Conservation (phyloP, 176 grass and related monocot genomes). For the Cenchrus purpureus region DNA sequence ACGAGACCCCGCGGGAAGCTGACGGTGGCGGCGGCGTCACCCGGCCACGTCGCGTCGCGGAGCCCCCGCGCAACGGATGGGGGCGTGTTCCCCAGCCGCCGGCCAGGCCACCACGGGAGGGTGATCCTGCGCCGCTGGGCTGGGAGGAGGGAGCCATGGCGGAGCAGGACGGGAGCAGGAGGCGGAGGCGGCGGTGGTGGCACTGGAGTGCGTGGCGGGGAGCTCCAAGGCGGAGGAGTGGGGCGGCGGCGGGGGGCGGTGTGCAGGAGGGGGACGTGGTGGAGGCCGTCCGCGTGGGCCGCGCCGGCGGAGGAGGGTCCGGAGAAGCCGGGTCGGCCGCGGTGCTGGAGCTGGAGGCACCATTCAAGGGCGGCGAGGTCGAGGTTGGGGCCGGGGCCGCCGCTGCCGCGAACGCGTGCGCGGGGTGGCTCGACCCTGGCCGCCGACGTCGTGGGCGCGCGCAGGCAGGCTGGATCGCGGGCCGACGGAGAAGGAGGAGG, state of each 20-base stretch:
- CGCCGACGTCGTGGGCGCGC: too few relatives aligned
- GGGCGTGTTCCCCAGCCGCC: too few relatives aligned
- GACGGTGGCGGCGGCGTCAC: too few relatives aligned
- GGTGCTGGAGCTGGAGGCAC: constrained; percentile 50
- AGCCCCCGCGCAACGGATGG: too few relatives aligned
- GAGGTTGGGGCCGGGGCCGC: too few relatives aligned
- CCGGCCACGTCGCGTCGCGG: too few relatives aligned
- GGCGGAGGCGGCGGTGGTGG: constrained; percentile 52
- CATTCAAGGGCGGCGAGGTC: constrained; percentile 68
- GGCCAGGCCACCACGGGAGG: neutral
- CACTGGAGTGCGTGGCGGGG: constrained; percentile 91
- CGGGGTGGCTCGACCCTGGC: too few relatives aligned
- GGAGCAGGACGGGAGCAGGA: constrained; percentile 19
- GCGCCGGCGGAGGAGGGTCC: neutral
- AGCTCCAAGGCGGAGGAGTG: constrained; percentile 99
- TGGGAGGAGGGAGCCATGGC: constrained; percentile 13
- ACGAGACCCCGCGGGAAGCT: too few relatives aligned
- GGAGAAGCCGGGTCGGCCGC: constrained; percentile 1
- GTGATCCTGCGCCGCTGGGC: neutral
- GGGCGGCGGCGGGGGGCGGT: constrained; percentile 64
- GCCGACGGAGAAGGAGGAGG: too few relatives aligned
- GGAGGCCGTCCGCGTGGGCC: constrained; percentile 73
- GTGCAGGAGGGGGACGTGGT: constrained; percentile 94
- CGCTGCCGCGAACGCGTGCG: too few relatives aligned
- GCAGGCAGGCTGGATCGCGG: too few relatives aligned